Evolutionary conservation across 2,329 filamentous ascomycete genomes (phyloP), one percentile per base, ranked within the genome.

Genomic region (Fusarium drepaniforme): DNA sequence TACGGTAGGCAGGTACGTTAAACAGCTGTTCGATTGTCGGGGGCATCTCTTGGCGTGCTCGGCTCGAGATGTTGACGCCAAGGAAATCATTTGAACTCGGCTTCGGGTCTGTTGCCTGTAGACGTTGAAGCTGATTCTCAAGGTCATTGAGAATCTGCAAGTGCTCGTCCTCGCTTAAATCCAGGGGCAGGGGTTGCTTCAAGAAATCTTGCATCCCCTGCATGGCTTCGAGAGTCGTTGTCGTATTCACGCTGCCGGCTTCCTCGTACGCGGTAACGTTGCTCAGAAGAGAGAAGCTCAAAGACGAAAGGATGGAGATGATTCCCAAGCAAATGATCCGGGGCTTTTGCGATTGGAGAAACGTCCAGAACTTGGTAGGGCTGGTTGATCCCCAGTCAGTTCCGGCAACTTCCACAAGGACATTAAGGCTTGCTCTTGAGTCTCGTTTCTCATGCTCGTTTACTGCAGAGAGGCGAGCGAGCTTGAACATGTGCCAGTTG

Each of bases 401-500:
- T 12, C 56, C 30, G 5, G 72, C 68, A 2, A 73, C 68, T 21
- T 74, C 72, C 15, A 74, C 68, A 0, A 74, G 72, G 4, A 74
- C 68, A 2, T 56, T 70, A 42, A 75, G 71, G 59, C 68, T 74
- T 12, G 74, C 72, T 2, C 53, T 49, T 0, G 72, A 75, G 46
- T 51, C 75, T 37, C 72, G 23, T 7, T 18, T 38, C 5, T 42
- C 38, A 9, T 75, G 72, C 16, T 75, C 73, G 3, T 75, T 75
- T 7, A 75, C 63, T 0, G 70, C 70, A 3, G 62, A 75, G 23
- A 75, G 63, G 0, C 73, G 72, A 12, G 66, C 70, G 21, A 75
- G 70, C 25, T 73, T 75, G 23, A 75, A 75, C 18, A 73, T 75
- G 30, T 75, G 73, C 69, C 66, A 67, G 13, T 75, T 75, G 25